Evolutionary conservation across 805 yeast species (phyloP).

Genomic region (Candida alai): DNA sequence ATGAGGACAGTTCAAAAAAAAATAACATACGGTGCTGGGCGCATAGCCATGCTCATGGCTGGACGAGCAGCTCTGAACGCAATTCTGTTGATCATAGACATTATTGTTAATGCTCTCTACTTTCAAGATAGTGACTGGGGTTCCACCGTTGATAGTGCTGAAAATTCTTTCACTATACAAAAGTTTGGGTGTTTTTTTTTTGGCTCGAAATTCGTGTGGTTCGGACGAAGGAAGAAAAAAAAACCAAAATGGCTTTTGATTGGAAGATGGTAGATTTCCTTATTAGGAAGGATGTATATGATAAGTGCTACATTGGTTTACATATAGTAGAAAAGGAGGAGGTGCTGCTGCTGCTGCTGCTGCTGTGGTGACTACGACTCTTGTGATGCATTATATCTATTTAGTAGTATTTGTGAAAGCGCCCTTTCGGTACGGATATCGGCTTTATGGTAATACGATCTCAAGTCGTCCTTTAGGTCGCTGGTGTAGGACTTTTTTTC

Average conservation of each 20-base stretch:
- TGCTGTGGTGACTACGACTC: neutral
- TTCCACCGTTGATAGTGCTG: no score
- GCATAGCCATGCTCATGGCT: slow-evolving; percentile 35
- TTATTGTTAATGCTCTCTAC: slow-evolving; percentile 9
- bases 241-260: slow-evolving; percentile 22
- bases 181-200: slow-evolving; percentile 2
- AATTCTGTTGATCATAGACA: slow-evolving; percentile 43
- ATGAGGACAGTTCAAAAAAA: no score
- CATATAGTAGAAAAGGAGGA: neutral
- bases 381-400: slow-evolving; percentile 16
- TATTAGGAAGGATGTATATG: slow-evolving; percentile 17
- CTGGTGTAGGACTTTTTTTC: slow-evolving; percentile 15
- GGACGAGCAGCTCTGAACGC: slow-evolving; percentile 43
- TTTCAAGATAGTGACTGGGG: no score
- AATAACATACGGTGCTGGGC: slow-evolving; percentile 41
- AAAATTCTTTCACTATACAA: no score
- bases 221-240: slow-evolving; percentile 10
- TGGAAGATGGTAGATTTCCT: slow-evolving; percentile 31
- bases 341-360: neutral
- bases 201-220: slow-evolving; percentile 11
- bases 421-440: slow-evolving; percentile 23
- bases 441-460: slow-evolving; percentile 22
- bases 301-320: neutral
- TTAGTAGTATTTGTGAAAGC: slow-evolving; percentile 23
- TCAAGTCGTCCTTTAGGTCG: slow-evolving; percentile 30